Base-by-base conservation (phyloP, 768 basidiomycete species). In the Boletales sp. region DNA sequence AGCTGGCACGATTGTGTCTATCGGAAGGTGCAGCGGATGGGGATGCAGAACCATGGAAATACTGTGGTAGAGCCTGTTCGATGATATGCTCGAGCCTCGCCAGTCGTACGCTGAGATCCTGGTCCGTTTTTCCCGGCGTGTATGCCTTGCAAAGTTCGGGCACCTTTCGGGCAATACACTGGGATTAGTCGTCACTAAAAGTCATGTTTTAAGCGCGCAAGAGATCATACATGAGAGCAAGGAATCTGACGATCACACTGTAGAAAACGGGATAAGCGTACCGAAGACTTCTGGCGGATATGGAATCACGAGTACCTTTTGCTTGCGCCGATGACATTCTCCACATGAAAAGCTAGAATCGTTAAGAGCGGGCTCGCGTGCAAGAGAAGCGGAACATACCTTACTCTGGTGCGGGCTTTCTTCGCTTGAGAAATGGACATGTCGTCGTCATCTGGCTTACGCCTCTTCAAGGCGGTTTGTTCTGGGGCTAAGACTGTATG, bases 141-240 rank as follows among this genome's bases (percentile, higher is more conserved):
- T 93, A 93, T 0, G 90, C 84, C 64, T 88, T 88, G 73, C 90
- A 93, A 38, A 92, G 72, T 51, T 91, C 88, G 30, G 90, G 90
- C 0, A 93, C 88, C 67, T 90, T 92, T 62, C 90, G 83, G 44
- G 90, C 83, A 55, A 90, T 68, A 57, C 90, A 93, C 85, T 92
- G 57, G 49, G 58, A 32, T 34, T 49, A 51, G 47, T 48, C 56
- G 41, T 60, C 41, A 59, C 39, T 42, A 44, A 56, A 18, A 41
- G 41, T 34, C 31, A 46, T 37, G 18, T 49, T 49, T 54, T 32
- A 30, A 50, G 10, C 18, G 21, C 11, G 28, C 34, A 46, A 32
- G 49, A 49, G 28, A 70, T 78, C 66, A 54, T 56, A 90, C 89
- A 79, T 91, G 88, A 49, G 86, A 86, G 64, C 89, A 91, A 19